Evolutionary conservation across 257 asterid species (phyloP).

Genomic region (Buddleja alternifolia): DNA sequence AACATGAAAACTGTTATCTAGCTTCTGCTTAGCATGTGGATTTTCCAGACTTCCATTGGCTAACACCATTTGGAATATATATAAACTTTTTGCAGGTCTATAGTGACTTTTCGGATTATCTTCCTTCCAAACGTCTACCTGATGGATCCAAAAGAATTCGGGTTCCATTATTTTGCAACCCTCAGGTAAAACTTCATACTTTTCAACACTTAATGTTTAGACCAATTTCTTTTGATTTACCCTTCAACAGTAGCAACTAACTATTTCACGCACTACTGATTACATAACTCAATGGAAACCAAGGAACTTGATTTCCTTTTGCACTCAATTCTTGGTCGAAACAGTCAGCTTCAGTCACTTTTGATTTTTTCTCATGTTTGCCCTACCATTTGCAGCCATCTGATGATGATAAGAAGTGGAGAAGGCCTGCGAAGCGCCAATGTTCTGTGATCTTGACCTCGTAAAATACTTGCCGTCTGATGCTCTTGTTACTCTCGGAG

Average conservation of each 20-base stretch:
- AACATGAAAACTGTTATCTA: neutral
- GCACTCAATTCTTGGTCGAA: neutral
- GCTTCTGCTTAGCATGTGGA: slow-evolving; percentile 4
- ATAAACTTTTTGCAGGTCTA: slow-evolving; percentile 50
- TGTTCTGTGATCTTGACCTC: slow-evolving; percentile 52
- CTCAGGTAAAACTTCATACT: slow-evolving; percentile 54
- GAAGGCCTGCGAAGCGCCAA: slow-evolving; percentile 50
- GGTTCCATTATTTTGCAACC: slow-evolving; percentile 56
- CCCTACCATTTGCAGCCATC: slow-evolving; percentile 45
- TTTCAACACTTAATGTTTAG: neutral
- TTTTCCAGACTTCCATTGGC: neutral
- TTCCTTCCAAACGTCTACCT: slow-evolving; percentile 73
- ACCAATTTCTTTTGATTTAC: neutral
- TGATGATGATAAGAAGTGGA: slow-evolving; percentile 50
- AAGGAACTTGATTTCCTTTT: too few relatives aligned
- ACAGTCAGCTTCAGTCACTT: neutral
- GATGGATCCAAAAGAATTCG: slow-evolving; percentile 96
- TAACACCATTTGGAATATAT: neutral
- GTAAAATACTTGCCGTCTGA: slow-evolving; percentile 11
- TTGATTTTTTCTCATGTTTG: neutral
- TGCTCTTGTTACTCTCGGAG: neutral
- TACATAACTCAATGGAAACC: neutral
- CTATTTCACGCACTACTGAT: neutral
- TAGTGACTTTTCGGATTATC: slow-evolving; percentile 36
- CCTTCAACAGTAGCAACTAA: neutral